A percentile compares a stretch with the other conserved stretches of the same genome.
These are phyloP conservation scores for Diaporthe capsici DNA, from an alignment of 2,329 filamentous ascomycete genomes.

Conservation along the genomic window DNA sequence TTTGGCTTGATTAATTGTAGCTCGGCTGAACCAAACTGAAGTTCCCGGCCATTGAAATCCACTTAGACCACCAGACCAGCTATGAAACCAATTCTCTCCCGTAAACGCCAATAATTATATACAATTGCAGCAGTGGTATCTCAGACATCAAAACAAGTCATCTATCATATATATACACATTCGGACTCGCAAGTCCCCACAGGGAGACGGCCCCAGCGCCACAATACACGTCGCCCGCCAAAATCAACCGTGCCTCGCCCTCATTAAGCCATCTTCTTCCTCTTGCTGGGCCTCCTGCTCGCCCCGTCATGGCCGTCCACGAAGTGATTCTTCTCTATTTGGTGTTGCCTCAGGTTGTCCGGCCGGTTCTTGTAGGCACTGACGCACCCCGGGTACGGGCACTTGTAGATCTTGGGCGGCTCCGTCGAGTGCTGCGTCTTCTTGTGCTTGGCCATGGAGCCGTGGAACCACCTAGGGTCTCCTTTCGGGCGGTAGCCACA, in stretches of 20 bases:
- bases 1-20: neutral
- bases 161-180: conserved; percentile 17
- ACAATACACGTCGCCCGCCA: too few relatives aligned
- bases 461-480: conserved; percentile 70
- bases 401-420: conserved; percentile 66
- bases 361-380: conserved; percentile 69
- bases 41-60: neutral
- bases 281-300: conserved; percentile 59
- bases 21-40: too few relatives aligned
- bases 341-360: conserved; percentile 70
- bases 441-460: conserved; percentile 72
- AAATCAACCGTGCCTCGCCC: too few relatives aligned
- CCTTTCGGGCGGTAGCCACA: conserved; percentile 70
- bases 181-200: neutral
- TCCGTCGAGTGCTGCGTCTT: conserved; percentile 66
- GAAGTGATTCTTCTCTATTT: conserved; percentile 69
- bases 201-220: neutral
- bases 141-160: conserved; percentile 9
- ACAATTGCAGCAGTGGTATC: conserved; percentile 33
- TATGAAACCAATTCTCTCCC: neutral
- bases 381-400: conserved; percentile 66
- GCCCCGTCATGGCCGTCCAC: conserved; percentile 58
- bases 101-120: neutral
- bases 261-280: conserved; percentile 57
- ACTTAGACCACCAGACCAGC: neutral